Percentiles rank a stretch among this genome's conserved stretches.
Conservation (phyloP, 1,139 yeast species). For the Nadsonia starkeyi-henricii region DNA sequence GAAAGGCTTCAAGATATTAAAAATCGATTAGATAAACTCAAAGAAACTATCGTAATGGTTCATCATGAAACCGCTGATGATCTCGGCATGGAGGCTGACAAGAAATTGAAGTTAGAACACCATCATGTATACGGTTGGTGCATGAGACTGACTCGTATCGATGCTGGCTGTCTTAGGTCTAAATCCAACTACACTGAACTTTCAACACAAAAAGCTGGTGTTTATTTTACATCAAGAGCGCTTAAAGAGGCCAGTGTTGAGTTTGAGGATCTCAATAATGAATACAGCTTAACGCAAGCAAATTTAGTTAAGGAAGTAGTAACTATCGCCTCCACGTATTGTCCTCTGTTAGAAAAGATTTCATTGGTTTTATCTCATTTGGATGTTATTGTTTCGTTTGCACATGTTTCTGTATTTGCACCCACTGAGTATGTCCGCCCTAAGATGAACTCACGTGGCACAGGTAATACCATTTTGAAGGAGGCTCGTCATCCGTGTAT, state of each 20-base stretch:
- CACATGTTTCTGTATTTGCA: constrained; percentile 73
- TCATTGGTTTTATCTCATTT: constrained; percentile 53
- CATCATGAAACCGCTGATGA: constrained; percentile 52
- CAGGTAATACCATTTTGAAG: constrained; percentile 42
- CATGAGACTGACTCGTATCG: constrained; percentile 79
- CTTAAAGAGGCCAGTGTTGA: constrained; percentile 47
- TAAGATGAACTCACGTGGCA: constrained; percentile 36
- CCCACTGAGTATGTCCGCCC: constrained; percentile 76
- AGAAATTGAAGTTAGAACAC: constrained; percentile 75
- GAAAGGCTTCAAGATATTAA: constrained; percentile 54
- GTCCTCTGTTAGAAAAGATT: constrained; percentile 58
- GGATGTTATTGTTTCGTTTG: constrained; percentile 76
- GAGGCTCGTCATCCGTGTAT: constrained; percentile 89
- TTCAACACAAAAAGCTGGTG: constrained; percentile 90
- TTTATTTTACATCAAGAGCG: constrained; percentile 64
- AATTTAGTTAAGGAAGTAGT: constrained; percentile 73
- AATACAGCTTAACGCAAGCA: constrained; percentile 62
- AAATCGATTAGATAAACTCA: constrained; percentile 39
- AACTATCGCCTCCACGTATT: constrained; percentile 63
- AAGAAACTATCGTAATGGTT: constrained; percentile 40
- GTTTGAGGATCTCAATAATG: constrained; percentile 43
- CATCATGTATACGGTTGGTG: constrained; percentile 90
- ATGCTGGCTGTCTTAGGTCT: constrained; percentile 65
- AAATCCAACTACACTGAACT: constrained; percentile 51
- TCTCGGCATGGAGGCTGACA: constrained; percentile 66